Conservation (phyloP, 2,329 filamentous ascomycete species). For the Fusarium brevicatenulatum region DNA sequence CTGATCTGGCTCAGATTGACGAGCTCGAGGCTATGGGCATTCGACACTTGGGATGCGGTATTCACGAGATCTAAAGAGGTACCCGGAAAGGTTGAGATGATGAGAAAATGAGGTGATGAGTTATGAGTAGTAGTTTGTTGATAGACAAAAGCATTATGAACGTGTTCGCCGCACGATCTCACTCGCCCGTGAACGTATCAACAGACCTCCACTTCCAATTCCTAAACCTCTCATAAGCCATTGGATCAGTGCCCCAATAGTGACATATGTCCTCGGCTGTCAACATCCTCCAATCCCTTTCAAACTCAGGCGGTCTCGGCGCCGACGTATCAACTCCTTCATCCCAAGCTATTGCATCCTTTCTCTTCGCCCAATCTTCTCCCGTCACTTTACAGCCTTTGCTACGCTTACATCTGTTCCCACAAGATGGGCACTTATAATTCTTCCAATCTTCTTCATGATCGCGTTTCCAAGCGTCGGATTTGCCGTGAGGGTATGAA, state of each 20-base stretch:
- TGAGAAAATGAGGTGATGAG: not conserved
- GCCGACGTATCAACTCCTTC: not conserved
- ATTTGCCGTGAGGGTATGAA: not conserved
- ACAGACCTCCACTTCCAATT: constrained; percentile 20
- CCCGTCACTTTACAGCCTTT: constrained; percentile 1
- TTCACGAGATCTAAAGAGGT: constrained; percentile 14
- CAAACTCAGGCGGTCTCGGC: constrained; percentile 6
- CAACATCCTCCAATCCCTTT: constrained; percentile 2
- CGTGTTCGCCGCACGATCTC: not conserved
- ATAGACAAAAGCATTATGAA: not conserved
- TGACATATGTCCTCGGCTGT: not conserved
- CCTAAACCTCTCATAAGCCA: not conserved
- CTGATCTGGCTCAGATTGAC: constrained; percentile 42
- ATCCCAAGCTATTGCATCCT: not conserved
- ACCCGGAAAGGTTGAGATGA: accelerated
- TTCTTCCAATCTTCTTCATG: not conserved
- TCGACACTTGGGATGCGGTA: constrained; percentile 50
- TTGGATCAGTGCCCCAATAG: not conserved
- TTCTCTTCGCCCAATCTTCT: not conserved
- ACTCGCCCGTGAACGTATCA: not conserved
- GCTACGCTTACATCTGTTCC: not conserved
- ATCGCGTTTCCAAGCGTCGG: not conserved
- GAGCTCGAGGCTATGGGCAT: constrained; percentile 50
- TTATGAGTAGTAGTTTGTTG: not conserved
- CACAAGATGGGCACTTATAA: not conserved